Evolutionary conservation across 73 alveolate species (phyloP), one percentile per base, ranked within the genome.

Genomic region (Effrenium voratum): DNA sequence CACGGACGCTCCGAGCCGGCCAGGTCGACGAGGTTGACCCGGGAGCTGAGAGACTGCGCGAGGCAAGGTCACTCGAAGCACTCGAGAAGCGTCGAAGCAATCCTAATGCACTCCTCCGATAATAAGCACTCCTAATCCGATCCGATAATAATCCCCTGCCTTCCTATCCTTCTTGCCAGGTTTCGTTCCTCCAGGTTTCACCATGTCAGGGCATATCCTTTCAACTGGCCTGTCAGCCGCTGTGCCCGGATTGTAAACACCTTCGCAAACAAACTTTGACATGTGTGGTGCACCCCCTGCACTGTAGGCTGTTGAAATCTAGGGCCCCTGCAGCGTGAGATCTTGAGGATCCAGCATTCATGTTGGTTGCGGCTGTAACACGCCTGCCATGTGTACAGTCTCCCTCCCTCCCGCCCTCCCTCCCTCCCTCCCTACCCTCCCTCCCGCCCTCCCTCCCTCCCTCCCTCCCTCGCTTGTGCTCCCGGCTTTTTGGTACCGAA

Each of bases 261-360:
- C 95, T 87, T 24, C 40, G 59, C n/a, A 34, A 6, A 5, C n/a
- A 8, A 52, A 40, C 26, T 12, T 5, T 26, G 43, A 5, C 8
- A 12, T 0, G 30, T 24, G n/a, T 50, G 75, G 26, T 26, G 41
- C 46, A 45, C 24, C 34, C 10, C n/a, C 28, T 44, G 15, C 0
- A 36, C 10, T 5, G 19, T 12, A 24, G 46, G 28, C 91, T 38
- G 32, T 5, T 16, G 52, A 1, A 50, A 19, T 0, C 41, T 44
- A 28, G 43, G 95, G 82, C 75, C 32, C 84, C 16, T 13, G 22
- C 95, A 30, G 95, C 95, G 45, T 87, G 95, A 34, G 95, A 87
- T 87, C 95, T 63, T 66, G 95, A 87, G n/a, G 95, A 87, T 30
- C 95, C 95, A 32, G 95, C 95, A 43, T 87, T 87, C 95, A 87